These are phyloP conservation scores for Corinectria fuckeliana DNA, from an alignment of 2,329 filamentous ascomycete species.

Conservation along the genomic window DNA sequence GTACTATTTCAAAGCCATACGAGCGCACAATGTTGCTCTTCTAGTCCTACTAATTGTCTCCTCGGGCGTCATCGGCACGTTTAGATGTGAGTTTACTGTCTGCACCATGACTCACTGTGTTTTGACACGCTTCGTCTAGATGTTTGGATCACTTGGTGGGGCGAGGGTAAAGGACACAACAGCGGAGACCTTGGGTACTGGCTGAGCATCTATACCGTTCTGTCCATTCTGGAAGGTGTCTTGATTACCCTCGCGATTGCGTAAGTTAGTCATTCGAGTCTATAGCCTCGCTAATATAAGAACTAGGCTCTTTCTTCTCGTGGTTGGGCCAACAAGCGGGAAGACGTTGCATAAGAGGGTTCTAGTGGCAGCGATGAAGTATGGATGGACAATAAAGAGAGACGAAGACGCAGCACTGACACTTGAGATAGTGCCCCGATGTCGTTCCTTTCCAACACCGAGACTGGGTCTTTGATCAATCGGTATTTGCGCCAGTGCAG, in stretches of 20 bases:
- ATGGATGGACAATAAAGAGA: neutral
- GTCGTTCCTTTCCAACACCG: conserved; percentile 38
- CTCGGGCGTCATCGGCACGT: conserved; percentile 28
- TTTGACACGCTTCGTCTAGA: conserved; percentile 16
- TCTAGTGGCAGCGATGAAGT: conserved; percentile 37
- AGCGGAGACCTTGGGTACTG: conserved; percentile 39
- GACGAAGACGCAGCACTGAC: neutral
- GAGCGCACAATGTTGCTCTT: conserved; percentile 27
- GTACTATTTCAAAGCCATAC: conserved; percentile 39
- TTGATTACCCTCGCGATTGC: conserved; percentile 38
- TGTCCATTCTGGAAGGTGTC: conserved; percentile 34
- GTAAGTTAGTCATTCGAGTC: conserved; percentile 14
- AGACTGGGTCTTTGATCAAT: conserved; percentile 39
- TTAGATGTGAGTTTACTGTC: conserved; percentile 32
- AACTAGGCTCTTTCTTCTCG: conserved; percentile 33
- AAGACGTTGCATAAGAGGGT: conserved; percentile 35
- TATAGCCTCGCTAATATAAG: conserved; percentile 8
- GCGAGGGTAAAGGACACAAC: conserved; percentile 36
- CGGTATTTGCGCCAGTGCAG: conserved; percentile 17
- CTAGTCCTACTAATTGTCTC: conserved; percentile 22
- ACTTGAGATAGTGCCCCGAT: conserved; percentile 32
- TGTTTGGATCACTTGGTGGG: conserved; percentile 43
- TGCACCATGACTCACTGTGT: rapidly evolving
- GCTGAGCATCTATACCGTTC: conserved; percentile 37
- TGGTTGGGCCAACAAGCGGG: conserved; percentile 36